Percentiles rank a stretch among this genome's conserved stretches.
phyloP scores from a whole-genome alignment of 345 rosid genomes.

The Hibiscus mutabilis region DNA sequence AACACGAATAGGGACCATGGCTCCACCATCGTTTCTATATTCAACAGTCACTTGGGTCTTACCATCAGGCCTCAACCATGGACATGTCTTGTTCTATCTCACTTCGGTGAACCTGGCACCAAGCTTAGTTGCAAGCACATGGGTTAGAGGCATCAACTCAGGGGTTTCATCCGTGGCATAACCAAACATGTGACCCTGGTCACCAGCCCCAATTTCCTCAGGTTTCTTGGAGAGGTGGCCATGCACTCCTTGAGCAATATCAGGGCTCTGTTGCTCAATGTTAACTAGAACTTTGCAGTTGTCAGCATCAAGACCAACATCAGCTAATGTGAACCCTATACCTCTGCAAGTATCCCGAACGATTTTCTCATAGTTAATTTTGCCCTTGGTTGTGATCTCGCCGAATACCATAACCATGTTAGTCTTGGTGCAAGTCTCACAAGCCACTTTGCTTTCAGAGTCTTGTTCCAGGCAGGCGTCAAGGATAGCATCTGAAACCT shows the following conservation, averaged over 20 bases:
- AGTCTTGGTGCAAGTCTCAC: constrained; percentile 80
- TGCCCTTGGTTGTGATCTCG: constrained; percentile 71
- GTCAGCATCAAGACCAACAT: constrained; percentile 75
- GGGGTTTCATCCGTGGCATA: constrained; percentile 73
- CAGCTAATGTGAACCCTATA: constrained; percentile 58
- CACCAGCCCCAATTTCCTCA: constrained; percentile 82
- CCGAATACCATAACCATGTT: constrained; percentile 84
- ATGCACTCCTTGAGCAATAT: constrained; percentile 78
- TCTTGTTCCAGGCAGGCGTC: constrained; percentile 83
- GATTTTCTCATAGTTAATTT: constrained; percentile 61
- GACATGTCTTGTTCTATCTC: constrained; percentile 67
- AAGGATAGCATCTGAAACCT: constrained; percentile 74
- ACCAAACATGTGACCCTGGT: constrained; percentile 78
- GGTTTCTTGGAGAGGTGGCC: constrained; percentile 74
- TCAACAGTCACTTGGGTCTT: constrained; percentile 79
- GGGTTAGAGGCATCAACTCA: constrained; percentile 72
- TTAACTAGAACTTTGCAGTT: constrained; percentile 69
- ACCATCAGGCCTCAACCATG: constrained; percentile 81
- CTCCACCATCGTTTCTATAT: constrained; percentile 58
- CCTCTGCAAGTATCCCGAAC: constrained; percentile 71
- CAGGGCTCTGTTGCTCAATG: constrained; percentile 78
- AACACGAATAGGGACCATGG: constrained; percentile 63
- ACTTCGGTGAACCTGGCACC: constrained; percentile 83
- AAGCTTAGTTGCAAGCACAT: constrained; percentile 69
- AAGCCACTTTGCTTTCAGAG: constrained; percentile 80